Evolutionary conservation across 108 stramenopile species (phyloP), one percentile per base, ranked within the genome.

Genomic region (Fistulifera pelliculosa): DNA sequence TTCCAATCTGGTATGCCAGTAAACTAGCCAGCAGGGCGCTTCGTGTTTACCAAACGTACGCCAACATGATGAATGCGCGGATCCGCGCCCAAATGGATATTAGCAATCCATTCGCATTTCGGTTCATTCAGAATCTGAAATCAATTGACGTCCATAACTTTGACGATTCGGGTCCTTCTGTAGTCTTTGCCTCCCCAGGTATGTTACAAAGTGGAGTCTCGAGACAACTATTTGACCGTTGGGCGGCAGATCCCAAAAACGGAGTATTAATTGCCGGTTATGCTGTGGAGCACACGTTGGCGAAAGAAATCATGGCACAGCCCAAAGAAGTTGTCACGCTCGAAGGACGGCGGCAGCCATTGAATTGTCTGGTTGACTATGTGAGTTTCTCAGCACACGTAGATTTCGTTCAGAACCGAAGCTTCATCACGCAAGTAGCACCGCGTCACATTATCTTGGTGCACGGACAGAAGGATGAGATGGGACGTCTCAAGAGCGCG

Each of bases 311-410:
- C 39, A 80, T 93, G 71, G 70, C 66, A n/a, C 79, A 89, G 43
- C 96, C 97, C 23, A 90, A 94, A 50, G 97, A 98, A 69, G 94
- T 99, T 26, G 75, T 84, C 6, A 91, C 95, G 1, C 59, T 97
- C 71, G 94, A 96, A 56, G 97, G 97, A 21, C 58, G 94, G 16
- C 64, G 85, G 39, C 93, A 96, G 62, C 90, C 93, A 8, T 55
- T 92, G 45, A 87, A 91, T 72, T 94, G 94, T 62, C 53, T 86
- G 44, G 93, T 99, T 28, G 96, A 97, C 39, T 94, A 91, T 54
- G 90, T 99, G 15, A 83, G 86, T 44, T 99, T 99, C 65, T 85
- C 92, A 0, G 99, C 99, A 0, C 99, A 99, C 61, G 97, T 98
- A 1, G 99, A 99, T 73, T 98, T 91, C 71, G 77, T 89, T 6